These are phyloP conservation scores for Hypoxylon sp. DNA, from an alignment of 2,329 filamentous ascomycete genomes.

Conservation along the genomic window DNA sequence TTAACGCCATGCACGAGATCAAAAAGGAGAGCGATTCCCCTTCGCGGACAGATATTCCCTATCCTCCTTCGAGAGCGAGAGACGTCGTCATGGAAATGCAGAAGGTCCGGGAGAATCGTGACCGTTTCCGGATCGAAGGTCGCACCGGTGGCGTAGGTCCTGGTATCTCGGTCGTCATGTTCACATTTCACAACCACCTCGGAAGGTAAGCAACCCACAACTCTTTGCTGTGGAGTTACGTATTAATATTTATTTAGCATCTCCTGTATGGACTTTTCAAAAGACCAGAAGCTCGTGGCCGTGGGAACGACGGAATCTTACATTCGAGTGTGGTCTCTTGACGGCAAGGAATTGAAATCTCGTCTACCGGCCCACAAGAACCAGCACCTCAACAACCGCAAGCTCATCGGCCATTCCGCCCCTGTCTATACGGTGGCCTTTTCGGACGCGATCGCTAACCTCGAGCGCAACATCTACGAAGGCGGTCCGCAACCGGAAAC, in stretches of 20 bases:
- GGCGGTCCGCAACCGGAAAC: constrained; percentile 65
- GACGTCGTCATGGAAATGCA: constrained; percentile 96
- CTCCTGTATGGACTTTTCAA: constrained; percentile 95
- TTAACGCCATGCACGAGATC: constrained; percentile 81
- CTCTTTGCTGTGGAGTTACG: not conserved
- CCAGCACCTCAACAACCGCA: constrained; percentile 72
- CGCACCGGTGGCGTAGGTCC: constrained; percentile 87
- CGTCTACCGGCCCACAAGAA: constrained; percentile 72
- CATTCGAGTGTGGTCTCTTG: constrained; percentile 92
- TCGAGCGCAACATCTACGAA: constrained; percentile 66
- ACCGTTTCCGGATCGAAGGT: constrained; percentile 89
- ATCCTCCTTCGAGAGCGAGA: constrained; percentile 87
- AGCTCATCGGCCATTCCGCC: constrained; percentile 90
- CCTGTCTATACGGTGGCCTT: constrained; percentile 93
- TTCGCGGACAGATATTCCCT: constrained; percentile 82
- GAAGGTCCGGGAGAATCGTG: constrained; percentile 91
- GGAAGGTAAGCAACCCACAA: constrained; percentile 75
- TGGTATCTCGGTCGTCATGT: constrained; percentile 93
- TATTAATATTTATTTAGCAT: constrained; percentile 66
- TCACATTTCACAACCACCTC: constrained; percentile 97
- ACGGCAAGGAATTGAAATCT: constrained; percentile 84
- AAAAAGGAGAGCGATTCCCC: constrained; percentile 95
- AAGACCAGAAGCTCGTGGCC: constrained; percentile 88
- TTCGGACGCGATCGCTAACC: constrained; percentile 75
- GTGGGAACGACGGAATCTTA: constrained; percentile 94